Percentiles rank a stretch among this genome's conserved stretches.
phyloP scores from a whole-genome alignment of 169 alveolate species.

The Eimeria mitis region DNA sequence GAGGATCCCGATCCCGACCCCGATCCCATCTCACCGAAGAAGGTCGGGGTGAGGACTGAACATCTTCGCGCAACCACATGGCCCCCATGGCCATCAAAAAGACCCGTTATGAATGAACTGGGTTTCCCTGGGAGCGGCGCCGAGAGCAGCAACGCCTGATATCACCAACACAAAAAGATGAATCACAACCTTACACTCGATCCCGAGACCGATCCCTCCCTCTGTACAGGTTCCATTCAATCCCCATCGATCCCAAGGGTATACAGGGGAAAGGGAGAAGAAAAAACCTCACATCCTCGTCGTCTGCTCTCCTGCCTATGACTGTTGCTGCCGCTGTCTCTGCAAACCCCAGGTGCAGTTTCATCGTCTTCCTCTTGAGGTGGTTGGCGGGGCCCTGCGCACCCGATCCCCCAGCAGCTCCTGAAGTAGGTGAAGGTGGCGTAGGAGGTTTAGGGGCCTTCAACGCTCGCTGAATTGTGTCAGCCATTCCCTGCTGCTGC shows the following conservation, averaged over 20 bases:
- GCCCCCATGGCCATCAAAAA: slow-evolving; percentile 66
- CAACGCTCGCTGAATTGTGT: slow-evolving; percentile 8
- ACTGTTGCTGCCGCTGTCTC: slow-evolving; percentile 43
- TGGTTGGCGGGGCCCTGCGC: slow-evolving; percentile 12
- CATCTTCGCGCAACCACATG: slow-evolving; percentile 38
- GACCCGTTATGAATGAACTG: slow-evolving; percentile 5
- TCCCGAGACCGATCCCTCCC: neutral
- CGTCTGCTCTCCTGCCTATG: slow-evolving; percentile 30
- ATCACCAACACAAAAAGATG: neutral
- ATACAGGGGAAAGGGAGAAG: neutral
- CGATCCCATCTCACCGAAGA: slow-evolving; percentile 18
- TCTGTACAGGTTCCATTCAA: neutral
- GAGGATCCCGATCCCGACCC: neutral
- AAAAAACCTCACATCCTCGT: slow-evolving; percentile 3
- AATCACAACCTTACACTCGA: neutral
- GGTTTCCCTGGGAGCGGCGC: slow-evolving; percentile 48
- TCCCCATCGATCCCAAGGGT: neutral
- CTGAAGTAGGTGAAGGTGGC: neutral
- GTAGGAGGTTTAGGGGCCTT: neutral
- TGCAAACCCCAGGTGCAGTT: slow-evolving; percentile 22
- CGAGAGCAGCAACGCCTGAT: slow-evolving; percentile 21
- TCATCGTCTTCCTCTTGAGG: slow-evolving; percentile 17
- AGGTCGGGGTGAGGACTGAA: slow-evolving; percentile 11
- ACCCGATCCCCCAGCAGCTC: slow-evolving; percentile 1
- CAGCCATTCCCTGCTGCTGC: slow-evolving; percentile 24